phyloP scores from a whole-genome alignment of 1,284 basidiomycete species.

The Boletus mariae region DNA sequence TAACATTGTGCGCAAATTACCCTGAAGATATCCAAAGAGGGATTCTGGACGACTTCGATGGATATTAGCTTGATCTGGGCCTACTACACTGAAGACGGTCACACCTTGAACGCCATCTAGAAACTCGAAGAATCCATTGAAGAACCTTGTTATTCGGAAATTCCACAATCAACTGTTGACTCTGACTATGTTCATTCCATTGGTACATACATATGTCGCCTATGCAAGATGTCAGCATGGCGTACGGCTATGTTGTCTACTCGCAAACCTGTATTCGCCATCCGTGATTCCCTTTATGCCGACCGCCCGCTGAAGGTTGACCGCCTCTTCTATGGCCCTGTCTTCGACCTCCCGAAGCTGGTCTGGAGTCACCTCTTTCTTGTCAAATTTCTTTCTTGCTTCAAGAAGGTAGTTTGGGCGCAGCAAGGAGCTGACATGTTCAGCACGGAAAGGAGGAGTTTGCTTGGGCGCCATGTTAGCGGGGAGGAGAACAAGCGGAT shows the following conservation, averaged over 20 bases:
- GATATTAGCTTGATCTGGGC: conserved; percentile 2
- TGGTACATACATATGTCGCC: conserved; percentile 26
- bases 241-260: conserved; percentile 53
- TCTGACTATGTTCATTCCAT: too few species aligned
- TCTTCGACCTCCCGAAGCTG: conserved; percentile 51
- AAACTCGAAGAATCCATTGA: conserved; percentile 25
- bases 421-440: conserved; percentile 60
- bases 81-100: not conserved
- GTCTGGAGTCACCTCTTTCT: conserved; percentile 38
- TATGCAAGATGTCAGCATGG: conserved; percentile 10
- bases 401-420: conserved; percentile 50
- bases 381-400: conserved; percentile 41
- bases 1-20: not conserved
- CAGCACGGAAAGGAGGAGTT: conserved; percentile 48
- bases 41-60: conserved; percentile 19
- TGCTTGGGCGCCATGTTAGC: conserved; percentile 6
- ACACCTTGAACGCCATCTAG: conserved; percentile 27
- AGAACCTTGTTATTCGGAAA: conserved; percentile 15
- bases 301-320: conserved; percentile 47
- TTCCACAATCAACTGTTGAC: too few species aligned
- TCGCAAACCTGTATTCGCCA: conserved; percentile 50
- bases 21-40: conserved; percentile 28
- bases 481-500: not conserved
- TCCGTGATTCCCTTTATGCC: conserved; percentile 59
- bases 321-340: conserved; percentile 48